phyloP scores from a whole-genome alignment of 345 rosid genomes.

The Physaria fendleri region DNA sequence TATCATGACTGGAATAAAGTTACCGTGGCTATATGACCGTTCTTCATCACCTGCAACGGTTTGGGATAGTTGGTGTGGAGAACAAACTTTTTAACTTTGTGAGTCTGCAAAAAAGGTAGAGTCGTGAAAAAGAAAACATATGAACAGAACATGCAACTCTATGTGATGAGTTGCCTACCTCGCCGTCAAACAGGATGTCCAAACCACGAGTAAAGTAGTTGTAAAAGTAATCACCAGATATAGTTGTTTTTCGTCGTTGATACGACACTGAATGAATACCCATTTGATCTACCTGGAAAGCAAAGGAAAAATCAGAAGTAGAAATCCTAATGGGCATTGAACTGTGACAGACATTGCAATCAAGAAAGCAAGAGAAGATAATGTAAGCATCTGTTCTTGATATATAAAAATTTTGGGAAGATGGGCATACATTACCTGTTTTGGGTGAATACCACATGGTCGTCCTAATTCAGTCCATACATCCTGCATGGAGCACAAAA shows the following conservation, averaged over 20 bases:
- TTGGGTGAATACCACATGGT: slow-evolving; percentile 96
- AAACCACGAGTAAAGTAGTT: slow-evolving; percentile 93
- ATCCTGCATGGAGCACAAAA: slow-evolving; percentile 50
- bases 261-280: slow-evolving; percentile 92
- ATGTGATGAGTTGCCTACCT: slow-evolving; percentile 40
- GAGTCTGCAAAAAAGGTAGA: slow-evolving; percentile 52
- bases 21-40: slow-evolving; percentile 78
- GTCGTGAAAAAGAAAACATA: background rate
- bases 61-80: slow-evolving; percentile 85
- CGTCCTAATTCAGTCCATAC: slow-evolving; percentile 97
- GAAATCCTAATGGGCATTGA: background rate
- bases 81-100: slow-evolving; percentile 88
- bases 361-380: slow-evolving; percentile 2
- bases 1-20: slow-evolving; percentile 81
- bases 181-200: slow-evolving; percentile 94
- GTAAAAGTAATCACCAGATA: slow-evolving; percentile 94
- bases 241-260: slow-evolving; percentile 72
- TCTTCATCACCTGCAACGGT: slow-evolving; percentile 87
- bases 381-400: slow-evolving; percentile 1
- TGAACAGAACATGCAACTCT: slow-evolving; percentile 7
- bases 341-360: slow-evolving; percentile 1
- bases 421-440: slow-evolving; percentile 51
- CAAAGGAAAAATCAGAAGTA: slow-evolving; percentile 16
- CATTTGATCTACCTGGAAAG: slow-evolving; percentile 89
- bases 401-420: background rate